These are phyloP conservation scores for Alternaria sp. DNA, from an alignment of 2,329 filamentous ascomycete genomes.

Conservation along the genomic window DNA sequence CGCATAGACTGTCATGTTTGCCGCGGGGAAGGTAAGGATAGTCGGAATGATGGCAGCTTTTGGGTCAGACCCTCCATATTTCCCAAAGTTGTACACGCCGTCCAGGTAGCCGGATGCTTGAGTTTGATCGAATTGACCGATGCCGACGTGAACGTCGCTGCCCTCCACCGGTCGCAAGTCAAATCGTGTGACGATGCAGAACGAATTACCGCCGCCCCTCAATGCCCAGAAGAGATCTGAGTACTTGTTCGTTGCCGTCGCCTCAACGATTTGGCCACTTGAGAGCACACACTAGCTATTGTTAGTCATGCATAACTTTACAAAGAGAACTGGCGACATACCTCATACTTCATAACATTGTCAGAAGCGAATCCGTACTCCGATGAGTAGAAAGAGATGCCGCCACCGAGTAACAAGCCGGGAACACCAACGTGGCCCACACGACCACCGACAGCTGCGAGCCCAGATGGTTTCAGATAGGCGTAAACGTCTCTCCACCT, in stretches of 20 bases:
- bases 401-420: conserved; percentile 37
- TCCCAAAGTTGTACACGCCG: conserved; percentile 27
- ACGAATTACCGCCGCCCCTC: conserved; percentile 35
- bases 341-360: conserved; percentile 34
- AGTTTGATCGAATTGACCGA: conserved; percentile 20
- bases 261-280: conserved; percentile 29
- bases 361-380: conserved; percentile 25
- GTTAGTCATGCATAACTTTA: neutral
- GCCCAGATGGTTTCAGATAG: conserved; percentile 24
- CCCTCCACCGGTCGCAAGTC: conserved; percentile 16
- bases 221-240: conserved; percentile 45
- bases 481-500: conserved; percentile 41
- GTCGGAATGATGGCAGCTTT: conserved; percentile 31
- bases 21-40: conserved; percentile 18
- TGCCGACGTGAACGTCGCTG: conserved; percentile 17
- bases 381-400: conserved; percentile 29
- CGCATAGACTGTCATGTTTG: conserved; percentile 21
- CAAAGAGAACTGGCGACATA: neutral
- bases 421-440: conserved; percentile 40
- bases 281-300: conserved; percentile 27
- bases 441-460: conserved; percentile 38
- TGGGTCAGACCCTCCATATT: conserved; percentile 22
- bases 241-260: conserved; percentile 27
- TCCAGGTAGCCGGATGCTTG: conserved; percentile 24
- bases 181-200: conserved; percentile 28